Evolutionary conservation across 2,329 filamentous ascomycete species (phyloP).

Genomic region (Leptographium procerum): DNA sequence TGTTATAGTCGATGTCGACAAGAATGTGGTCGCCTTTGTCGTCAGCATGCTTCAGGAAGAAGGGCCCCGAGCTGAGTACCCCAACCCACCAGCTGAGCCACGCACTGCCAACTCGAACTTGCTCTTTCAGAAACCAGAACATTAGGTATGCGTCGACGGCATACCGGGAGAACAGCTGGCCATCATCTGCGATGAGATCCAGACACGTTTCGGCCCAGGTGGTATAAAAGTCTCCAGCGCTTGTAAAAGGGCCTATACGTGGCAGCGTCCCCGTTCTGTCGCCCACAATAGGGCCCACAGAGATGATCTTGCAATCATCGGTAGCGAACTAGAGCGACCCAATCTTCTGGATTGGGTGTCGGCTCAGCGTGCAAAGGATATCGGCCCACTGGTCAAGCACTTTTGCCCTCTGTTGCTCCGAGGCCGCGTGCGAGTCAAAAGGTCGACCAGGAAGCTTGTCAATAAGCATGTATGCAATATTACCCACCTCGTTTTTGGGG

Average conservation of each 20-base stretch:
- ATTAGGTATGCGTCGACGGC: constrained; percentile 3
- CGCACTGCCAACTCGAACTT: background rate
- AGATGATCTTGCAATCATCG: background rate
- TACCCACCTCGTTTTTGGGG: background rate
- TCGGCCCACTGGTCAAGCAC: constrained; percentile 4
- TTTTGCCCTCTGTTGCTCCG: background rate
- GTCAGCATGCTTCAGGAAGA: constrained; percentile 23
- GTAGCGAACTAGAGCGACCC: constrained; percentile 1
- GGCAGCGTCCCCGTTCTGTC: constrained; percentile 2
- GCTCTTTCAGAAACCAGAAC: background rate
- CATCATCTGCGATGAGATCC: background rate
- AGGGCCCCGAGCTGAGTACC: background rate
- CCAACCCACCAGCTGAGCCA: too few species aligned
- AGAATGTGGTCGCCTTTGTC: constrained; percentile 19
- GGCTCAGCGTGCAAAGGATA: background rate
- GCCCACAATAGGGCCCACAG: background rate
- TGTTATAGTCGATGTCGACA: constrained; percentile 30
- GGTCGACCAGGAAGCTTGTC: constrained; percentile 7
- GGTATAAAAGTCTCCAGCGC: background rate
- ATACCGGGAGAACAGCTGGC: constrained; percentile 2
- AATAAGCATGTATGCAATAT: constrained; percentile 6
- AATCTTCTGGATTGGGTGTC: background rate
- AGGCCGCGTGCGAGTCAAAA: constrained; percentile 8
- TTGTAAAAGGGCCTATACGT: background rate
- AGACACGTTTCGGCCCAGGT: background rate